These are phyloP conservation scores for Spergularia marina DNA, from an alignment of 148 eudicot genomes.

Conservation along the genomic window DNA sequence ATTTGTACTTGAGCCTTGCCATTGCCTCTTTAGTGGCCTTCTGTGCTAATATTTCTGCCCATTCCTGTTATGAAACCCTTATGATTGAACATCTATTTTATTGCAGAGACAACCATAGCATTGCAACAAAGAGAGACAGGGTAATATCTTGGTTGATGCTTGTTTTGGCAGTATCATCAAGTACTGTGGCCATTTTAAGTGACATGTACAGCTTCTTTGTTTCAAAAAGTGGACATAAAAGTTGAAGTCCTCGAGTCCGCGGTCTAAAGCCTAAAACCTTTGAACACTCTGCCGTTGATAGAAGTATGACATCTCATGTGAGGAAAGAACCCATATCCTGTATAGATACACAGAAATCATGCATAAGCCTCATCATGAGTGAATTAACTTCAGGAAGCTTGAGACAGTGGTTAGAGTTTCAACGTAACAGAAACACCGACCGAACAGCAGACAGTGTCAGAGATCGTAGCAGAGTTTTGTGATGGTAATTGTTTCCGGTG, in stretches of 20 bases:
- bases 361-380: too few species aligned
- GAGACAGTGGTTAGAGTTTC: too few species aligned
- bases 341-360: neutral
- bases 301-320: neutral
- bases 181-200: conserved; percentile 68
- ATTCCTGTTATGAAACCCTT: neutral
- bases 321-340: neutral
- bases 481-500: too few species aligned
- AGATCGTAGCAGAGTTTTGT: too few species aligned
- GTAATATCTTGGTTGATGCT: conserved; percentile 70
- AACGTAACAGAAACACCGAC: too few species aligned
- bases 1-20: too few species aligned
- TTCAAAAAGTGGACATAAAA: conserved; percentile 23
- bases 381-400: too few species aligned
- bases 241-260: conserved; percentile 1
- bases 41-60: neutral
- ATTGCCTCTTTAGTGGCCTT: neutral
- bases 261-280: neutral
- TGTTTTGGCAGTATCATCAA: conserved; percentile 63
- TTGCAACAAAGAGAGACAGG: conserved; percentile 63
- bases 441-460: too few species aligned
- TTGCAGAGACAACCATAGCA: conserved; percentile 61
- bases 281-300: neutral
- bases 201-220: conserved; percentile 55
- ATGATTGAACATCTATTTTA: neutral